Evolutionary conservation across 2,329 filamentous ascomycete genomes (phyloP), one percentile per base, ranked within the genome.

Genomic region (Chrysoporthe cubensis): DNA sequence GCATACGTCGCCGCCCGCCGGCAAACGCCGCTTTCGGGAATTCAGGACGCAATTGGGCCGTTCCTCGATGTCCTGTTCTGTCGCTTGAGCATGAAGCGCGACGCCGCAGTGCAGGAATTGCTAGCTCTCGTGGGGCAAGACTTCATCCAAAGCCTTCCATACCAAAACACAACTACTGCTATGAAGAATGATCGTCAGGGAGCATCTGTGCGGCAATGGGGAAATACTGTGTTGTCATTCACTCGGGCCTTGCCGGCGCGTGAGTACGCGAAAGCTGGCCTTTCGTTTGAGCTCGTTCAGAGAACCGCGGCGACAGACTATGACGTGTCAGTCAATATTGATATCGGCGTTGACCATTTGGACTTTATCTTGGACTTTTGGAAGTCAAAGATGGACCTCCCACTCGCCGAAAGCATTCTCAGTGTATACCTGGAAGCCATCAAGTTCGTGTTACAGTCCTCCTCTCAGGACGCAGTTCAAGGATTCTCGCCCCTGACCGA

Each of bases 1-100:
- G 73, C 72, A 1, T 74, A 73, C 46, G 68, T 73, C 16, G 71
- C 71, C 2, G 44, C 44, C 16, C 44, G 44, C 16, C 18, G 44
- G 18, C 44, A 48, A 8, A 48, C 18, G n/a, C 44, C 16, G 6
- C 44, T 48, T n/a, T 2, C 16, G n/a, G 44, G 44, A 16, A 48
- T 48, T 18, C 44, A 48, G n/a, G 44, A 48, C 6, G 44, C 44
- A 21, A n/a, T 48, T 3, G 44, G 44, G 16, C 44, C 44, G 8
- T 48, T 48, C 18, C 44, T 48, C 6, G 44, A 48, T n/a, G 44
- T 48, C 8, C 44, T 48, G 18, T 48, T 48, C 18, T 48, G 44
- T 48, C 44, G 44, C 8, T 8, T 48, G 44, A n/a, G n/a, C 8
- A 7, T 48, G 6, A 18, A 48, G 44, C 16, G 44, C 16, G n/a